These are phyloP conservation scores for Penicillium pancosmium DNA, from an alignment of 495 filamentous ascomycete genomes.

Conservation along the genomic window DNA sequence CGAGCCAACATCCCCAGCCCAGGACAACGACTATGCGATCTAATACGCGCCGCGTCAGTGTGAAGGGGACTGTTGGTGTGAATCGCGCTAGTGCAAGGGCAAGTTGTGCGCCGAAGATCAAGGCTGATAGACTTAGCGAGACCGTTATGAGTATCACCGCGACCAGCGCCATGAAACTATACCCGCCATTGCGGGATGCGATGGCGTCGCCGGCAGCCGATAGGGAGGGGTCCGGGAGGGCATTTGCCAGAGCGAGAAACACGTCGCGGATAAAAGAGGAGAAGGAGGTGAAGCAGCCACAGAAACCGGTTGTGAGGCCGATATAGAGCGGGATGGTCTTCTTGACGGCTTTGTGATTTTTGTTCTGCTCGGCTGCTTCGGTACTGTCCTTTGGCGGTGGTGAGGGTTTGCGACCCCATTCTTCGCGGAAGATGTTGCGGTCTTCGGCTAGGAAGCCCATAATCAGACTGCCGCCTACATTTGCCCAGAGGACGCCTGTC, in stretches of 20 bases:
- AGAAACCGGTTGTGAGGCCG: conserved; percentile 91
- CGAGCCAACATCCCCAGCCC: conserved; percentile 76
- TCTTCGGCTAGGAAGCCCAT: conserved; percentile 90
- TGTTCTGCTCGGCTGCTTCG: conserved; percentile 30
- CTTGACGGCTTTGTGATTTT: conserved; percentile 54
- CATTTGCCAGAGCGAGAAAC: conserved; percentile 84
- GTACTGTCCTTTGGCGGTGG: conserved; percentile 3
- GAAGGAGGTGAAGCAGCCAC: conserved; percentile 90
- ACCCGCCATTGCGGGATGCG: conserved; percentile 66
- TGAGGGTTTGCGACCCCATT: conserved; percentile 51
- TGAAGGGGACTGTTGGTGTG: conserved; percentile 61
- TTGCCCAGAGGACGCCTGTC: conserved; percentile 83
- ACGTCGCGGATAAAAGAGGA: conserved; percentile 85
- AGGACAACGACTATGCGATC: conserved; percentile 66
- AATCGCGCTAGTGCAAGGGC: conserved; percentile 58
- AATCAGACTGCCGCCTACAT: conserved; percentile 79
- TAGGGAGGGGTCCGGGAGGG: conserved; percentile 55
- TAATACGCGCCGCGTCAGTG: conserved; percentile 57
- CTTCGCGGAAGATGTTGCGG: conserved; percentile 69
- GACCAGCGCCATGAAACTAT: conserved; percentile 78
- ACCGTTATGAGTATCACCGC: conserved; percentile 71
- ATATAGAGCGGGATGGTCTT: conserved; percentile 90
- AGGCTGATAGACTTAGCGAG: conserved; percentile 60
- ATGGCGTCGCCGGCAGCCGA: conserved; percentile 18
- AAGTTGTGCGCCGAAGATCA: conserved; percentile 62